Base-by-base conservation (phyloP, 305 asterid species). In the Solanum hybrid region DNA sequence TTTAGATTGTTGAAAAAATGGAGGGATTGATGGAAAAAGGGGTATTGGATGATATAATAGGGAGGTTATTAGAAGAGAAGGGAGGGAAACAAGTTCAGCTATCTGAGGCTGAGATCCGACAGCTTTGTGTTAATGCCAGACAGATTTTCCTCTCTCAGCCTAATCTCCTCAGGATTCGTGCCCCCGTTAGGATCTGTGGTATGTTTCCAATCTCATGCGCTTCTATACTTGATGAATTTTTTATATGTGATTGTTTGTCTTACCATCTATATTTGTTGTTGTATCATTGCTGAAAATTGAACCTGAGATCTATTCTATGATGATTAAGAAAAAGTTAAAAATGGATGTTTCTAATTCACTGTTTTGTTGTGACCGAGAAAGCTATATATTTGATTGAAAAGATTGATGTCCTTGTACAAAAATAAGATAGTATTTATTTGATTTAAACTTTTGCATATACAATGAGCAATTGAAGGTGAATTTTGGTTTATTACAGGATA, bases 171-270 rank as follows among this genome's bases (percentile, higher is more conserved):
- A 92, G 90, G 81, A 89, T 96, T 79, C 94, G 69, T 10, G 98
- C 98, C 84, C 98, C 98, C n/a, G 86, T 96, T 92, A 94, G 92
- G 95, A 95, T 95, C 93, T 94, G 98, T 36, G 98, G 98, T 96
- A 88, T 60, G 76, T 71, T 80, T 87, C 7, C 26, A 51, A 51
- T 56, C 22, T 13, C 17, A 46, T 46, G 64, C 22, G 64, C 6
- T 40, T 40, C 16, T 40, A 12, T 40, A 11, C 16, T 32, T 32
- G 34, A 32, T 32, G 34, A 32, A 32, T 32, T 31, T 31, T 31
- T 31, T 31, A 31, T 31, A 31, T 31, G 64, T 46, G 60, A 46
- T 46, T 13, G 60, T 13, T 46, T 46, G 20, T 46, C 60, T 46
- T 46, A 46, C 60, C 60, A 46, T 46, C 60, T 46, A 46, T 46